Percentiles rank a stretch among this genome's conserved stretches.
Evolutionary conservation across 306 rosid species (phyloP).

Genomic region (Gastrolobium villosum): DNA sequence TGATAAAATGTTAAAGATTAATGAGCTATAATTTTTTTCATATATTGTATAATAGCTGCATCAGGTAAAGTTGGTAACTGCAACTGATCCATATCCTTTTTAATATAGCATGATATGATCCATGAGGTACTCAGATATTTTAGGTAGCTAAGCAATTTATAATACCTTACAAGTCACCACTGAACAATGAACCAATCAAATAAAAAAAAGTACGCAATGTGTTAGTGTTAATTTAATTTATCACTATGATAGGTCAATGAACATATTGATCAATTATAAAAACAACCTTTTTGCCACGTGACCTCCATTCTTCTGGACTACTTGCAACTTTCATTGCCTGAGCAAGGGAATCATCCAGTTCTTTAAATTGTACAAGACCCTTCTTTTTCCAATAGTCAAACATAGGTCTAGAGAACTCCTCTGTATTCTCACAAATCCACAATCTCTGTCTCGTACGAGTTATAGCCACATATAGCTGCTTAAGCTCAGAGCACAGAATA

Average conservation of each 20-base stretch:
- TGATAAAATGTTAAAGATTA: no score
- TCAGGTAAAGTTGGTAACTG: no score
- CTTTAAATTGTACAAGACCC: slow-evolving; percentile 69
- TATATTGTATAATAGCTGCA: no score
- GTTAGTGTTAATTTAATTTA: neutral
- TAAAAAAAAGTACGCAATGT: neutral
- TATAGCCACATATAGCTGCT: slow-evolving; percentile 78
- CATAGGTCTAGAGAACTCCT: slow-evolving; percentile 58
- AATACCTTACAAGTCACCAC: neutral
- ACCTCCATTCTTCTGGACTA: slow-evolving; percentile 79
- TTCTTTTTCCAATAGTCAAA: slow-evolving; percentile 79
- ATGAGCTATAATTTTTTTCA: no score
- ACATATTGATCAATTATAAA: neutral
- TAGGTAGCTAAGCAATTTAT: slow-evolving; percentile 6
- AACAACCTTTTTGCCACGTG: slow-evolving; percentile 77
- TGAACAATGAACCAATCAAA: neutral
- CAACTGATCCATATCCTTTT: no score
- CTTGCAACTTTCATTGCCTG: slow-evolving; percentile 84
- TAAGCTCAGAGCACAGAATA: slow-evolving; percentile 76
- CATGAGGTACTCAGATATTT: neutral
- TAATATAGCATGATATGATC: neutral
- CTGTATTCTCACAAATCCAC: slow-evolving; percentile 74
- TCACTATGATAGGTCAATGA: neutral
- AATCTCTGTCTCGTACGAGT: slow-evolving; percentile 82
- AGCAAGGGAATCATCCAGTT: slow-evolving; percentile 76